phyloP scores from a whole-genome alignment of 2,329 filamentous ascomycete genomes.

The Pseudogymnoascus sp. region DNA sequence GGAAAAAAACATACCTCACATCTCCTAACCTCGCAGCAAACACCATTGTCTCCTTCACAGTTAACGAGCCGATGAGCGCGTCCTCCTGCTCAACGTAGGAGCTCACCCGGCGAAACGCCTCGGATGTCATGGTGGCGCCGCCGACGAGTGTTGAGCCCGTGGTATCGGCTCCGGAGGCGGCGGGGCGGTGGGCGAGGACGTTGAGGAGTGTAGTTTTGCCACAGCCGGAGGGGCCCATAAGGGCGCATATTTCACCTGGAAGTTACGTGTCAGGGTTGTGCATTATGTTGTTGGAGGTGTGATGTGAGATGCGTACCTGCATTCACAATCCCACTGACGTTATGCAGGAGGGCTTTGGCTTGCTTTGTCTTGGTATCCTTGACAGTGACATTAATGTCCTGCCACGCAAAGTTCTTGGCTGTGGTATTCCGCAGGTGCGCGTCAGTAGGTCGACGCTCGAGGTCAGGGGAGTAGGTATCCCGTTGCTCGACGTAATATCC shows the following conservation, averaged over 20 bases:
- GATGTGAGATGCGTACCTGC: slow-evolving; percentile 40
- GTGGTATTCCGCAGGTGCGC: slow-evolving; percentile 53
- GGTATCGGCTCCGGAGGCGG: slow-evolving; percentile 46
- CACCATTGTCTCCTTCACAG: slow-evolving; percentile 69
- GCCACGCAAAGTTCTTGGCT: slow-evolving; percentile 60
- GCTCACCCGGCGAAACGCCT: slow-evolving; percentile 56
- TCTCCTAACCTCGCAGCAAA: slow-evolving; percentile 63
- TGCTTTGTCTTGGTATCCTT: slow-evolving; percentile 62
- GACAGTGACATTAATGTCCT: slow-evolving; percentile 60
- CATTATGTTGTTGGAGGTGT: neutral
- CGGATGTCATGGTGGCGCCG: slow-evolving; percentile 45
- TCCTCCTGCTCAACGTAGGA: slow-evolving; percentile 87
- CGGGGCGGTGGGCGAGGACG: slow-evolving; percentile 57
- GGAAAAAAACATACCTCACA: slow-evolving; percentile 25
- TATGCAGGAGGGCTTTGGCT: slow-evolving; percentile 54
- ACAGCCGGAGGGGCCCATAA: slow-evolving; percentile 69
- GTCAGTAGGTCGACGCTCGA: slow-evolving; percentile 11
- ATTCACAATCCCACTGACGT: slow-evolving; percentile 56
- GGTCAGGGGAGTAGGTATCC: neutral
- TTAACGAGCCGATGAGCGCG: slow-evolving; percentile 72
- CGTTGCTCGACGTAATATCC: neutral
- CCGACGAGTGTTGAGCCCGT: slow-evolving; percentile 56
- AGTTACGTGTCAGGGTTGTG: neutral
- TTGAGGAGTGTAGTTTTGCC: slow-evolving; percentile 84
- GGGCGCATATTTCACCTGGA: slow-evolving; percentile 62